Evolutionary conservation across 805 yeast genomes (phyloP), one percentile per base, ranked within the genome.

Genomic region (Saccharomycopsis malanga): DNA sequence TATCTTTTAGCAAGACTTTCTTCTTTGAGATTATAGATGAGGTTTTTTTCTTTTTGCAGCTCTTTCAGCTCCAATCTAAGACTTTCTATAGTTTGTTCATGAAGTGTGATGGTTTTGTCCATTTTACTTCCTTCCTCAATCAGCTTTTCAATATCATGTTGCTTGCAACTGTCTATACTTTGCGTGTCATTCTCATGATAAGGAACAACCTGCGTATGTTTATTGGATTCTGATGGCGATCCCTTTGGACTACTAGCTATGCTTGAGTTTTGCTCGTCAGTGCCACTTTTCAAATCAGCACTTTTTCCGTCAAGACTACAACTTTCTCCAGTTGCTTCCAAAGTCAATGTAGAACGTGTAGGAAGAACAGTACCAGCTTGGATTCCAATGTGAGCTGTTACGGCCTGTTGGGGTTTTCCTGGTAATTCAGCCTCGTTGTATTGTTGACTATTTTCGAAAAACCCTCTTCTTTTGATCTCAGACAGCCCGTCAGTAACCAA

Each of bases 401-500:
- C 23, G 12, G n/a, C n/a, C n/a, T n/a, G n/a, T n/a, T n/a, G n/a
- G n/a, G n/a, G n/a, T n/a, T n/a, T n/a, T n/a, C n/a, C n/a, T 36
- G 36, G 29, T 37, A 43, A 23, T 39, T 32, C 20, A n/a, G n/a
- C n/a, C n/a, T n/a, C n/a, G n/a, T n/a, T n/a, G n/a, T n/a, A n/a
- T 39, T 39, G 29, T 21, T 42, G 14, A 18, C 12, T 29, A 10
- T 17, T 22, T 9, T 22, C 27, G 27, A n/a, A n/a, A n/a, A n/a
- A 12, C 15, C 72, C 71, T 56, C 96, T 70, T 58, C 96, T 76
- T 58, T 83, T 87, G 43, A 88, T 85, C 63, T 93, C 98, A 61
- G 69, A 86, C 37, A 84, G 70, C 37, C 93, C 88, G 61, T 93
- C 99, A 49, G 84, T 81, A 17, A 87, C 95, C 61, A 93, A 75